Evolutionary conservation across 129 eudicot species (phyloP).

Genomic region (Helichrysum umbraculigerum): DNA sequence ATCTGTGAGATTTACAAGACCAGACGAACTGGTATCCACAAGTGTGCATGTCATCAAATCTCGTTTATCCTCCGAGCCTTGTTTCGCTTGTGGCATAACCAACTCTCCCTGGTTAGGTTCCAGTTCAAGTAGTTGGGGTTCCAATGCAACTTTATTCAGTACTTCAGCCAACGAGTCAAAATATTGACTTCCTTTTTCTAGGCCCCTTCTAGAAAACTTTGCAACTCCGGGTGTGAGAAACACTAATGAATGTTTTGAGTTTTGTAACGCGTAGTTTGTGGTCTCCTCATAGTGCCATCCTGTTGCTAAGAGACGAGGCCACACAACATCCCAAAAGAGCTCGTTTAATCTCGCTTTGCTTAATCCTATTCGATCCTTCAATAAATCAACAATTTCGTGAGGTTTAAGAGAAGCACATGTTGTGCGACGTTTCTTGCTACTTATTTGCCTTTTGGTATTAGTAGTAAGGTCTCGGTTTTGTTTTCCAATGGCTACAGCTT

Average conservation of each 20-base stretch:
- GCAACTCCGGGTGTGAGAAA: constrained; percentile 43
- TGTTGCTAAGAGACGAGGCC: constrained; percentile 66
- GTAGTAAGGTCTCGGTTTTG: constrained; percentile 45
- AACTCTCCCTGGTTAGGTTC: constrained; percentile 23
- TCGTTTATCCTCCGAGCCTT: constrained; percentile 11
- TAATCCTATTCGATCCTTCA: no score
- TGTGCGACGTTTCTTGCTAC: constrained; percentile 14
- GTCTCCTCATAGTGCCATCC: constrained; percentile 71
- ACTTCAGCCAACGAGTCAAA: constrained; percentile 56
- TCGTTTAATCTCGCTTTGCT: constrained; percentile 42
- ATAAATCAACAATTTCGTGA: constrained; percentile 31
- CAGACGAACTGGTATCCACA: constrained; percentile 9
- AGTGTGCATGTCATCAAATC: constrained; percentile 31
- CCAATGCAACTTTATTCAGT: constrained; percentile 51
- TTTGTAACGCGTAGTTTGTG: constrained; percentile 19
- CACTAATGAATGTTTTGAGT: constrained; percentile 36
- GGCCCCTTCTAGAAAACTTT: no score
- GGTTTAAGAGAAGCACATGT: constrained; percentile 37
- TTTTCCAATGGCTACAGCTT: constrained; percentile 58
- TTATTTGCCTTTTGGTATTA: constrained; percentile 15
- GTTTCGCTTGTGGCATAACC: neutral
- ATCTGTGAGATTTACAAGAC: constrained; percentile 34
- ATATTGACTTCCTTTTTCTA: no score
- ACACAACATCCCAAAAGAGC: constrained; percentile 63
- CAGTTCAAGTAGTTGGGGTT: constrained; percentile 43